These are phyloP conservation scores for Paramecium pentaurelia DNA, from an alignment of 73 alveolate genomes.

Conservation along the genomic window DNA sequence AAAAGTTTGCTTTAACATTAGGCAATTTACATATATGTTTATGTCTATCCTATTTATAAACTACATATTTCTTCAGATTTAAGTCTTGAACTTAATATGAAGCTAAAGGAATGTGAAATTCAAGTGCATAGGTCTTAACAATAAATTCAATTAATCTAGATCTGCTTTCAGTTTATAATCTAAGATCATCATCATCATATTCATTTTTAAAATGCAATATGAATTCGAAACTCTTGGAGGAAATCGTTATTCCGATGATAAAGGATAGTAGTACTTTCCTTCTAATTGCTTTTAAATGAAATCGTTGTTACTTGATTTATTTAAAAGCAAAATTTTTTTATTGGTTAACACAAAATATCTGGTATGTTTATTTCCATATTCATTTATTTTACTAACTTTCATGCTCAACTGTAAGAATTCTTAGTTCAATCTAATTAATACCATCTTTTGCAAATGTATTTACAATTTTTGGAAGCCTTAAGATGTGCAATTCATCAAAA, in stretches of 20 bases:
- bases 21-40: neutral
- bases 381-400: constrained; percentile 12
- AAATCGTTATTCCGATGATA: neutral
- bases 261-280: neutral
- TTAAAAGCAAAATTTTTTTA: constrained; percentile 8
- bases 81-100: constrained; percentile 10
- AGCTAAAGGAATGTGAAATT: neutral
- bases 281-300: neutral
- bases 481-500: neutral
- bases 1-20: neutral
- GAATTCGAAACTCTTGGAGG: neutral
- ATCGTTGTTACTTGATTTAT: neutral
- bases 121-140: neutral
- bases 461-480: constrained; percentile 13
- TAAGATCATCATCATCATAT: constrained; percentile 36
- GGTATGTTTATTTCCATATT: constrained; percentile 30
- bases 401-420: constrained; percentile 8
- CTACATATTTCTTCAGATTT: constrained; percentile 26
- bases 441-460: constrained; percentile 25
- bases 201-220: constrained; percentile 16
- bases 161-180: neutral
- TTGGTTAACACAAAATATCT: constrained; percentile 31
- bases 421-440: neutral
- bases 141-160: constrained; percentile 11
- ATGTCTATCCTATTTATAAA: neutral